Evolutionary conservation across 805 yeast genomes (phyloP).

Genomic region (Sugiyamaella floridensis): DNA sequence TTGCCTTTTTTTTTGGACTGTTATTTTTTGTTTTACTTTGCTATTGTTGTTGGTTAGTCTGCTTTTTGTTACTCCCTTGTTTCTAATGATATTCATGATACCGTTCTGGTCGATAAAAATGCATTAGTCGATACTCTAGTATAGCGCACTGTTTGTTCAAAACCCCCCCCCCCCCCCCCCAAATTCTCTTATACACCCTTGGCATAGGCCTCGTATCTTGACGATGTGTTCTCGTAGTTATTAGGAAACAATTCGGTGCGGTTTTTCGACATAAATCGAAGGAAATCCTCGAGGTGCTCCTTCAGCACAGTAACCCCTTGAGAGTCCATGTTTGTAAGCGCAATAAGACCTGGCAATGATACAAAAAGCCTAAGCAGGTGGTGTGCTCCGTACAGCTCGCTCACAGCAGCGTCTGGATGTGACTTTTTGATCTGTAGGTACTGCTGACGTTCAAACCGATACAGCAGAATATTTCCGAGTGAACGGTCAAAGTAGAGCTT

Average conservation of each 20-base stretch:
- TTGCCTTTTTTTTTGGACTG: too few species aligned
- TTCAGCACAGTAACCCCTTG: slow-evolving; percentile 54
- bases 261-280: slow-evolving; percentile 46
- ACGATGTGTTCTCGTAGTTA: slow-evolving; percentile 46
- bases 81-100: too few species aligned
- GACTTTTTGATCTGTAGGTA: slow-evolving; percentile 44
- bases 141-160: too few species aligned
- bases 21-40: too few species aligned
- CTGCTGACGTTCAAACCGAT: slow-evolving; percentile 73
- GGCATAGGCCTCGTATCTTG: slow-evolving; percentile 37
- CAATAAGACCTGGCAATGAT: slow-evolving; percentile 73
- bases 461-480: slow-evolving; percentile 60
- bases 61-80: too few species aligned
- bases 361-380: slow-evolving; percentile 75
- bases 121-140: too few species aligned
- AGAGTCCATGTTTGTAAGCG: slow-evolving; percentile 75
- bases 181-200: slow-evolving; percentile 15
- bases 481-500: slow-evolving; percentile 66
- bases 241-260: slow-evolving; percentile 32
- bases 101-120: too few species aligned
- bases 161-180: background rate
- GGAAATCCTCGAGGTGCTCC: slow-evolving; percentile 46
- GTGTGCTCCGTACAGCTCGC: slow-evolving; percentile 67
- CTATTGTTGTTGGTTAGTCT: too few species aligned
- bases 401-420: slow-evolving; percentile 32